Base-by-base conservation (phyloP, 148 eudicot species). In the Selenicereus undatus region DNA sequence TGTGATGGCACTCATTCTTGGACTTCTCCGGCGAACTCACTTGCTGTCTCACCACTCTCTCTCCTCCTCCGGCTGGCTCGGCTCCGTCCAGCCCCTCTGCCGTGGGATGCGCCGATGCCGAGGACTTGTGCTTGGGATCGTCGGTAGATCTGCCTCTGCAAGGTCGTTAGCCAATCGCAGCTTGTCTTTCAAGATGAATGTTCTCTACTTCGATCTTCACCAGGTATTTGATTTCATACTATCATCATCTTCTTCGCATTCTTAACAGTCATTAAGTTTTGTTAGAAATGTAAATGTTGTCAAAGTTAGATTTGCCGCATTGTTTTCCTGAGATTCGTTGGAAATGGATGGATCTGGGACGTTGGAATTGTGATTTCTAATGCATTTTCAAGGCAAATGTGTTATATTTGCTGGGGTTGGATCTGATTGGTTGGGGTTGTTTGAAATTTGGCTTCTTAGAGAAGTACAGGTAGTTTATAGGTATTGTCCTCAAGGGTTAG, bases 51-150 rank as follows among this genome's bases (percentile, higher is more conserved):
- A 92, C 3, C 98, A 96, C 36, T 86, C 95, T 4, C 79, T 96
- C 21, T 96, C 99, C 68, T 93, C 94, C 29, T 89, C 99, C 0
- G 98, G 99, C 9, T 93, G 99, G 99, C 90, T 96, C 30, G 99
- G 99, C 3, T 92, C 98, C 0, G 90, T 96, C 12, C 99, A 96
- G 86, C 99, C 99, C 48, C 89, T 96, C 11, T 96, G 98, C 82
- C 90, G 99, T 1, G 99, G 99, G 30, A 96, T 96, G 99, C 86
- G 99, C 51, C 86, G 99, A 62, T 96, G 99, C 78, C 85, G 99
- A 2, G 99, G 99, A 0, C 90, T 96, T 24, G 98, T 94, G 79
- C 85, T 96, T 75, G 99, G 99, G 82, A 94, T 96, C 78, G 84
- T 96, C 6, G 99, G 99, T 30, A 89, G 95, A 88, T 96, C 99